Percentiles rank a stretch among this genome's conserved stretches.
Evolutionary conservation across 176 grass and related monocot genomes (phyloP).

Genomic region (Hyparrhenia diplandra): DNA sequence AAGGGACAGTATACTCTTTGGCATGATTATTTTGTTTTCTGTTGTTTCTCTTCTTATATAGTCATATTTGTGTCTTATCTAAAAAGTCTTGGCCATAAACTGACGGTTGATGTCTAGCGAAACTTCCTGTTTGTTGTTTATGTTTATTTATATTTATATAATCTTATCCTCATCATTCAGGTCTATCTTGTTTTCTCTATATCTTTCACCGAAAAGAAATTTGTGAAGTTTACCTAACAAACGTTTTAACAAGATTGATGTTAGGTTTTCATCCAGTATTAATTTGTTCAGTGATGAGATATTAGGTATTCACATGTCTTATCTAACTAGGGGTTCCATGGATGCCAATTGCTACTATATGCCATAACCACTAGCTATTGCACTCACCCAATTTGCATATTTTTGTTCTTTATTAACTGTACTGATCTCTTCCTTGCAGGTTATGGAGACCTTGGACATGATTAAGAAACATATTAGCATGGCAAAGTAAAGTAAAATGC

Average conservation of each 20-base stretch:
- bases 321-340: not conserved
- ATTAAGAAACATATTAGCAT: constrained; percentile 57
- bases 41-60: not conserved
- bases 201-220: not conserved
- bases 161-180: not conserved
- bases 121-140: not conserved
- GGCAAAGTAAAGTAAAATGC: constrained; percentile 42
- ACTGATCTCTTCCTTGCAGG: constrained; percentile 18
- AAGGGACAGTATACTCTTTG: too few species aligned
- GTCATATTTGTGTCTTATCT: not conserved
- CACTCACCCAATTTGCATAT: not conserved
- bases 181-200: not conserved
- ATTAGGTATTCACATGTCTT: not conserved
- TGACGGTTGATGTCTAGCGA: not conserved
- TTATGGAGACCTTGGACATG: constrained; percentile 60
- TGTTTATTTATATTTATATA: not conserved
- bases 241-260: not conserved
- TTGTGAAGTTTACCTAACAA: not conserved
- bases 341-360: not conserved
- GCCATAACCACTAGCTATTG: not conserved
- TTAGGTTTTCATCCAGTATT: constrained; percentile 1
- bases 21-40: not conserved
- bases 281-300: not conserved
- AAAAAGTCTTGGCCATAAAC: not conserved
- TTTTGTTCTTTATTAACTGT: not conserved